Conservation (phyloP, 345 rosid species). For the Turnera subulata region DNA sequence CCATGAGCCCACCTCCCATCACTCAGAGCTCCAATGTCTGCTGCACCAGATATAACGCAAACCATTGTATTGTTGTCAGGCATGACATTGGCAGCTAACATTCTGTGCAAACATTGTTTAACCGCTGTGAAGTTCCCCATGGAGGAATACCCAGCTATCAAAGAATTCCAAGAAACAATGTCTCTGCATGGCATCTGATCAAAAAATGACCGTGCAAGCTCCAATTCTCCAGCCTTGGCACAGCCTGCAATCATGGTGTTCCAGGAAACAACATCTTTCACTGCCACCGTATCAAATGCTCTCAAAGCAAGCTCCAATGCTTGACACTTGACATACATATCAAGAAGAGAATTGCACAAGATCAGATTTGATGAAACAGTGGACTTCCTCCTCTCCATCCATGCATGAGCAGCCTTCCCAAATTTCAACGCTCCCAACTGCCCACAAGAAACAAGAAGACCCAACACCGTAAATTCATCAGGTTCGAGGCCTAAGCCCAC, state of each 20-base stretch:
- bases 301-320: constrained; percentile 33
- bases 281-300: constrained; percentile 30
- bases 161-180: constrained; percentile 25
- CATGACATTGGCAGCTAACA: constrained; percentile 5
- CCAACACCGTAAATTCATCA: constrained; percentile 21
- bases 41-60: constrained; percentile 14
- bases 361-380: constrained; percentile 18
- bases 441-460: constrained; percentile 23
- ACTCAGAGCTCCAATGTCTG: constrained; percentile 17
- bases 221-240: constrained; percentile 15
- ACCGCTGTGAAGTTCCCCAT: constrained; percentile 8
- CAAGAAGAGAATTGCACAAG: constrained; percentile 21
- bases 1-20: constrained; percentile 24
- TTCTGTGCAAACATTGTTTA: not conserved
- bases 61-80: constrained; percentile 16
- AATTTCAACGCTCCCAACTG: constrained; percentile 6
- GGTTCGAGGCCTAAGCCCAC: constrained; percentile 15
- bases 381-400: constrained; percentile 21
- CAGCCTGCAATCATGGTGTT: constrained; percentile 22
- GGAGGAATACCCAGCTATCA: constrained; percentile 20
- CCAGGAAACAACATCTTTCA: constrained; percentile 26
- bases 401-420: constrained; percentile 23
- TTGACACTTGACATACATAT: constrained; percentile 43
- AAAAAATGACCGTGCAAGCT: constrained; percentile 12
- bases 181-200: constrained; percentile 18